Evolutionary conservation across 805 yeast species (phyloP).

Genomic region (Lachancea thermotolerans): DNA sequence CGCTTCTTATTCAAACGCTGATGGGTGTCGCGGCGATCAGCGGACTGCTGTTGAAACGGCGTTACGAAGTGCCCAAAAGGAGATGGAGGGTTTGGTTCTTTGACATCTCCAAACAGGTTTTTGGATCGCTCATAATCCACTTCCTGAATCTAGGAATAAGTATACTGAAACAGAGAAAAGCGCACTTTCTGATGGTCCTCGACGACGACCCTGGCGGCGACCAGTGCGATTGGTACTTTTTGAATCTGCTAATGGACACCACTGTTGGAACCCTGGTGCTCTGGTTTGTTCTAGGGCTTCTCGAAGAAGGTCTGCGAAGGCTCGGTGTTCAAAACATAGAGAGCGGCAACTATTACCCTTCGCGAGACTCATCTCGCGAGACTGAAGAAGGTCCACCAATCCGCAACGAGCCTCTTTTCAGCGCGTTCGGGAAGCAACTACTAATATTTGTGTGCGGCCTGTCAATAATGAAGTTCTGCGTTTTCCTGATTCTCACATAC

Average conservation of each 20-base stretch:
- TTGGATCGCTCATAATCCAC: slow-evolving; percentile 84
- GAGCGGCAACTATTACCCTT: slow-evolving; percentile 37
- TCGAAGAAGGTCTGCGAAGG: slow-evolving; percentile 38
- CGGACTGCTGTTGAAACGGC: slow-evolving; percentile 68
- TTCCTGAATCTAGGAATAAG: slow-evolving; percentile 68
- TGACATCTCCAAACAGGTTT: slow-evolving; percentile 83
- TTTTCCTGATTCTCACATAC: slow-evolving; percentile 51
- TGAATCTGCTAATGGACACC: slow-evolving; percentile 83
- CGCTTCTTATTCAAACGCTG: slow-evolving; percentile 66
- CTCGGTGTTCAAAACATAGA: slow-evolving; percentile 37
- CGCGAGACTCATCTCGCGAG: neutral
- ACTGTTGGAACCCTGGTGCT: slow-evolving; percentile 87
- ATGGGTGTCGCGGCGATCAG: slow-evolving; percentile 74
- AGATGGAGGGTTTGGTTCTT: slow-evolving; percentile 85
- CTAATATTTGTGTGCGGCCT: slow-evolving; percentile 59
- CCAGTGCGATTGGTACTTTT: slow-evolving; percentile 93
- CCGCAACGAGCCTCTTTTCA: slow-evolving; percentile 38
- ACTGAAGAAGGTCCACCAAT: slow-evolving; percentile 1
- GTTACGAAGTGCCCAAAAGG: slow-evolving; percentile 74
- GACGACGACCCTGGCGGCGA: slow-evolving; percentile 20
- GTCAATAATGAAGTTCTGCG: slow-evolving; percentile 53
- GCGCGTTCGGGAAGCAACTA: slow-evolving; percentile 67
- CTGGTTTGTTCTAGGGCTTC: slow-evolving; percentile 47
- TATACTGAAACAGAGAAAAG: slow-evolving; percentile 39
- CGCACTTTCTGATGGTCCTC: neutral